Conservation (phyloP, 257 asterid species). For the Voacanga thouarsii region DNA sequence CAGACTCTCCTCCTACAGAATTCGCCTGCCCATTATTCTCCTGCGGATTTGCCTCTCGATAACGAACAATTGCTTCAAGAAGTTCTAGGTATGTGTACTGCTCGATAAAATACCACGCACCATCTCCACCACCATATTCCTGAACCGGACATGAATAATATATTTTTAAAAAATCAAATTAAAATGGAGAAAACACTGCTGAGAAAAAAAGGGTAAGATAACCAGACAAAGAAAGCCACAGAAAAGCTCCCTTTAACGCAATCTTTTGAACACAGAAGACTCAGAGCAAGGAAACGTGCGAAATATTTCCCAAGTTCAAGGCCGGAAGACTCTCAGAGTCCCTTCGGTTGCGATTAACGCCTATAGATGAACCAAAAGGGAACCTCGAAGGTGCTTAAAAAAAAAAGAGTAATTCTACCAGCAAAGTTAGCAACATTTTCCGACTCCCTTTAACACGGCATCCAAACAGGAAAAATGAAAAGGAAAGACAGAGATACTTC, state of each 20-base stretch:
- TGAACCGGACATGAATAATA: conserved; percentile 1
- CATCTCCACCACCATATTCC: conserved; percentile 33
- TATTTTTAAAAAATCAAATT: neutral
- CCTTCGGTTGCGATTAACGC: neutral
- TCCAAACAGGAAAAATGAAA: neutral
- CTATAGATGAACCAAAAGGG: neutral
- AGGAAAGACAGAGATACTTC: neutral
- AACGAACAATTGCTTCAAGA: conserved; percentile 32
- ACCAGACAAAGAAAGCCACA: no score
- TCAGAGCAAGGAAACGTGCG: neutral
- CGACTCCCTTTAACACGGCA: neutral
- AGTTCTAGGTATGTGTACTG: conserved; percentile 23
- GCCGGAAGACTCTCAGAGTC: neutral
- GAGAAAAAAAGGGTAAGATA: neutral
- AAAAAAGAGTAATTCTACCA: neutral
- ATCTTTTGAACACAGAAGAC: neutral
- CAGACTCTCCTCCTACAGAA: neutral
- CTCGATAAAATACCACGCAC: conserved; percentile 38
- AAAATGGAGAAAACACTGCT: no score
- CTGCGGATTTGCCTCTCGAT: conserved; percentile 3
- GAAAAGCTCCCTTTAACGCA: neutral
- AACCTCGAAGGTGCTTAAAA: neutral
- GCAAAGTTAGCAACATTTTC: neutral
- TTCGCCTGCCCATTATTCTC: neutral
- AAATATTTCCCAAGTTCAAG: neutral